Evolutionary conservation across 2,329 filamentous ascomycete genomes (phyloP).

Genomic region (Colletotrichum camelliae): DNA sequence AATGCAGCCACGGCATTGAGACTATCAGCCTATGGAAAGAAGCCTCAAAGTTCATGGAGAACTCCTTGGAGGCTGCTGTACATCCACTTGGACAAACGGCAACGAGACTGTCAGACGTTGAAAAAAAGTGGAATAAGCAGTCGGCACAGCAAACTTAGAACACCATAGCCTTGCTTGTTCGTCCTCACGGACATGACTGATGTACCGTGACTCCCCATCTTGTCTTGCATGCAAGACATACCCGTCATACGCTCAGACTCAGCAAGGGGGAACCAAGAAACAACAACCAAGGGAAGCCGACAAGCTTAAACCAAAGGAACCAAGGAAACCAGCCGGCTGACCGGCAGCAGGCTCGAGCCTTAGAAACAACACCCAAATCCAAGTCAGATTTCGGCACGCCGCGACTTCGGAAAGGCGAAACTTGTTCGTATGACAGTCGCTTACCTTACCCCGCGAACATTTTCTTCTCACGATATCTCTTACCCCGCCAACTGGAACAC

Average conservation of each 20-base stretch:
- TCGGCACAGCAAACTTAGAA: not conserved
- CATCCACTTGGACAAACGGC: not conserved
- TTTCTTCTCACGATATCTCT: not conserved
- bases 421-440: not conserved
- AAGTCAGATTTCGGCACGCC: not conserved
- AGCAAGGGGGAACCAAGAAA: not conserved
- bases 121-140: constrained; percentile 28
- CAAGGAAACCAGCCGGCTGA: not conserved
- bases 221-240: not conserved
- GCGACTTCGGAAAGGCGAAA: not conserved
- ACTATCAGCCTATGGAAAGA: too few relatives aligned
- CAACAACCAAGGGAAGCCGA: not conserved
- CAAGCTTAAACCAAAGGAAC: not conserved
- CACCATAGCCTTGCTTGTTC: not conserved
- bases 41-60: too few relatives aligned
- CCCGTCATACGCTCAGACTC: not conserved
- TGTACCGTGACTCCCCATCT: not conserved
- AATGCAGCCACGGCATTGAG: too few relatives aligned
- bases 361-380: not conserved
- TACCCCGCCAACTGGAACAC: constrained; percentile 21
- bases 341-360: not conserved
- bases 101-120: not conserved
- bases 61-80: too few relatives aligned
- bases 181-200: not conserved
- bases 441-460: not conserved